Conservation (phyloP, 2,329 filamentous ascomycete species). For the Epichloe glyceriae region DNA sequence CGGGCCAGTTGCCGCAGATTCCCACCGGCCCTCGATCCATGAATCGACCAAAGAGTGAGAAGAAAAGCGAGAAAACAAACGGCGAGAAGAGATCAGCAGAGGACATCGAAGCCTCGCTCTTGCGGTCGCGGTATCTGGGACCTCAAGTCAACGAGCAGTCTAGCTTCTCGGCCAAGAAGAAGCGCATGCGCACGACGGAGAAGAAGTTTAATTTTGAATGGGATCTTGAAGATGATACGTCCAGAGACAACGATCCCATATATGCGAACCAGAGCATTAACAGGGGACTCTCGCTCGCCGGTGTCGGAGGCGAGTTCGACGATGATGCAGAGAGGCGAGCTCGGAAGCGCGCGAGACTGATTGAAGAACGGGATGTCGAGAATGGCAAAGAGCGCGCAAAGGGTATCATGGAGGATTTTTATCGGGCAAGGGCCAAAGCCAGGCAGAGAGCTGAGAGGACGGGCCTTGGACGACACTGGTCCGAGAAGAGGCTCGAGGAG, state of each 20-base stretch:
- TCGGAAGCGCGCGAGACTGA: slow-evolving; percentile 48
- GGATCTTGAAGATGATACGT: slow-evolving; percentile 87
- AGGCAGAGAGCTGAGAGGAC: slow-evolving; percentile 61
- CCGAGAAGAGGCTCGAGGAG: slow-evolving; percentile 77
- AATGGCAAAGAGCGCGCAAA: slow-evolving; percentile 64
- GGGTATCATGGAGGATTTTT: slow-evolving; percentile 70
- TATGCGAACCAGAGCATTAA: slow-evolving; percentile 34
- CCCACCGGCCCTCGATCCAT: slow-evolving; percentile 65
- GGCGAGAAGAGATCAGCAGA: slow-evolving; percentile 33
- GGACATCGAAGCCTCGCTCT: slow-evolving; percentile 59
- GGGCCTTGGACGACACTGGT: slow-evolving; percentile 86
- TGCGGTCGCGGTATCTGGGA: slow-evolving; percentile 79
- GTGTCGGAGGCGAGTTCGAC: slow-evolving; percentile 38
- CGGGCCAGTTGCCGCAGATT: slow-evolving; percentile 19
- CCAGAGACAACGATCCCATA: slow-evolving; percentile 54
- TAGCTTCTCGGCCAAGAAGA: slow-evolving; percentile 91
- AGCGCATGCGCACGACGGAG: slow-evolving; percentile 80
- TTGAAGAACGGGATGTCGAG: slow-evolving; percentile 63
- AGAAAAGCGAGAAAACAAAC: slow-evolving; percentile 24
- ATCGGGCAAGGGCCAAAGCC: slow-evolving; percentile 47
- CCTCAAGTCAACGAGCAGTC: slow-evolving; percentile 70
- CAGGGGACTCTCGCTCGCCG: slow-evolving; percentile 28
- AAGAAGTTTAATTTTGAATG: slow-evolving; percentile 99
- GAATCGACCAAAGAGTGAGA: slow-evolving; percentile 29
- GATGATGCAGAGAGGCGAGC: slow-evolving; percentile 42